Base-by-base conservation (phyloP, 2,329 filamentous ascomycete genomes). In the Sporothrix sp. region DNA sequence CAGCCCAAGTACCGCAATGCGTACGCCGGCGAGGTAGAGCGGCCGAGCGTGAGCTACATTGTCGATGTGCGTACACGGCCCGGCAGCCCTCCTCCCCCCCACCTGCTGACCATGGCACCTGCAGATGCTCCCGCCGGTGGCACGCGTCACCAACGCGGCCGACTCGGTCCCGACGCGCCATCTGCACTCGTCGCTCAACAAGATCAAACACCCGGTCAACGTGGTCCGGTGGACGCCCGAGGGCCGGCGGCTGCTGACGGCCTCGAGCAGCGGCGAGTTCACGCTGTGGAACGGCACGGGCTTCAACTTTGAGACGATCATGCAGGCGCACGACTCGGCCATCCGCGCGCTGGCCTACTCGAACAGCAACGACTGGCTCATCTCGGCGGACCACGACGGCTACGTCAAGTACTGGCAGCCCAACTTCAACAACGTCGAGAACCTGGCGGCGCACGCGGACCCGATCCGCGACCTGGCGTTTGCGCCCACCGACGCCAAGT, bases 291-390 rank as follows among this genome's bases (percentile, higher is more conserved):
- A 98, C 65, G 93, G 93, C 56, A 97, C 91, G 38, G 91, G 89
- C 21, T 98, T 98, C 77, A 97, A 98, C 67, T 98, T 98, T 61
- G 93, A 98, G 70, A 97, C 93, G 3, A 96, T 98, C 25, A 96
- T 96, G 86, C 90, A 95, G 72, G 91, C 91, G 35, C 91, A 97
- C 66, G 91, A 96, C 67, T 82, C 83, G 50, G 86, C 87, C 33
- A 89, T 95, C 57, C 80, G 88, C 59, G 83, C 85, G 9, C 74
- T 90, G 40, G 81, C 82, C 57, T 98, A 95, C 72, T 95, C 93
- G 2, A 87, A 97, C 67, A 94, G 86, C 60, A 87, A 95, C 63
- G 93, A 98, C 68, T 98, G 93, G 91, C 75, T 98, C 11, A 79
- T 98, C 49, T 97, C 93, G 7, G 90, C 87, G 48, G 93, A 97